Evolutionary conservation across 306 rosid genomes (phyloP), one percentile per base, ranked within the genome.

Genomic region (Rosa chinensis): DNA sequence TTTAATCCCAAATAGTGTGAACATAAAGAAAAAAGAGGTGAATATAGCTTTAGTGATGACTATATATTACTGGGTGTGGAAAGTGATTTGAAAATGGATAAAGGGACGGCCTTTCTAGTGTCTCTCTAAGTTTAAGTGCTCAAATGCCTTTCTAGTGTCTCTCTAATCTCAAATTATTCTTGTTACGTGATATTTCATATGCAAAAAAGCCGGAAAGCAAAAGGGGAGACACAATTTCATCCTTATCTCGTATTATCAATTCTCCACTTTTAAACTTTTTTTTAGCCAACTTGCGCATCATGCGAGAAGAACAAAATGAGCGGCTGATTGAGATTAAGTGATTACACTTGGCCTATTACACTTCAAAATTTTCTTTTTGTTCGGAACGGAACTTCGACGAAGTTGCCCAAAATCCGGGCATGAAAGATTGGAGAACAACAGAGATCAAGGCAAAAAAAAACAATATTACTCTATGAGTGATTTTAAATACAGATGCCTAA

Each of bases 1-100:
- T 71, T 56, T 52, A 14, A 32, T 47, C 62, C 52, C 28, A 3
- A 0, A 1, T 35, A 20, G 70, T 77, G 44, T 77, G 85, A 77
- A 77, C 71, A 37, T 32, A 63, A n/a, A 49, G 69, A 66, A 74
- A 66, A 9, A n/a, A 10, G 10, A 23, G 0, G 32, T 44, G 43
- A 63, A 17, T 40, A 11, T 13, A 4, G 40, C 10, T 56, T 50
- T 13, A 6, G 14, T 23, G 16, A 66, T 17, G 71, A 16, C 12
- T 2, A 6, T 66, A 39, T 59, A 17, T 17, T 32, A 63, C 17
- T 23, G 23, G 16, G 28, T 6, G 28, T 48, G 53, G 44, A 35
- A 79, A 72, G 28, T 47, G 52, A 48, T 20, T 61, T 12, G 72
- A 44, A 48, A 59, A 23, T 32, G 4, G 14, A 43, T 1, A 20